Evolutionary conservation across 2,329 filamentous ascomycete species (phyloP), one percentile per base, ranked within the genome.

Genomic region (Arthrobotrys sphaeroides): DNA sequence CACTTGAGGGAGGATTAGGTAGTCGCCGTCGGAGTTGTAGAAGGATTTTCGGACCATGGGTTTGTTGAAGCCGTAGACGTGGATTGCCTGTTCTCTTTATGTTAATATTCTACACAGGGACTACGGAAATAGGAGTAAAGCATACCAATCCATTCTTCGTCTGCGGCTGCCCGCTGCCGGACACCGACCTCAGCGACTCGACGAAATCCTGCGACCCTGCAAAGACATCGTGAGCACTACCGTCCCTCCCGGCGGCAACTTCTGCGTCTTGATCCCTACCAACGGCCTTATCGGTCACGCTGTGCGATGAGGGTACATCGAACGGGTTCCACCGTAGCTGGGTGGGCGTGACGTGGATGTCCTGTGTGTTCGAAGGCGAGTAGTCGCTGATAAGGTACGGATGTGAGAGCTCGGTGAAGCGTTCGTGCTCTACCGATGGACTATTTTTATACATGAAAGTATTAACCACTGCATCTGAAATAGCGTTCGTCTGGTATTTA

Each of bases 11-110:
- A 94, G 90, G 77, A 94, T 89, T 67, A 94, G 83, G 79, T 92
- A 87, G 81, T 94, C 91, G 10, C 91, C 91, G 80, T 94, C 91
- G 0, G 92, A 90, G 2, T 90, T 94, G 85, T 94, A 96, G 82
- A 94, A 96, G 0, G 92, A 92, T 57, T 90, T 85, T 40, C 87
- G 87, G n/a, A 85, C 85, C 93, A 97, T 96, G 80, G 90, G 89
- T 81, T 88, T 90, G 18, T 91, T 91, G 0, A 90, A 91, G 0
- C 91, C 90, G 80, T 92, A 96, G 68, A 95, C 88, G 82, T 91
- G 90, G 74, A 95, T 93, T 20, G 91, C 93, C 69, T 69, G 10
- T 53, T 40, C 12, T 36, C 24, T 43, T 69, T 42, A 49, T 31
- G 26, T 16, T 3, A 13, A 18, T 7, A n/a, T 45, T 5, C 9